Evolutionary conservation across 1,284 basidiomycete species (phyloP).

Genomic region (Microbotryomycetes sp.): DNA sequence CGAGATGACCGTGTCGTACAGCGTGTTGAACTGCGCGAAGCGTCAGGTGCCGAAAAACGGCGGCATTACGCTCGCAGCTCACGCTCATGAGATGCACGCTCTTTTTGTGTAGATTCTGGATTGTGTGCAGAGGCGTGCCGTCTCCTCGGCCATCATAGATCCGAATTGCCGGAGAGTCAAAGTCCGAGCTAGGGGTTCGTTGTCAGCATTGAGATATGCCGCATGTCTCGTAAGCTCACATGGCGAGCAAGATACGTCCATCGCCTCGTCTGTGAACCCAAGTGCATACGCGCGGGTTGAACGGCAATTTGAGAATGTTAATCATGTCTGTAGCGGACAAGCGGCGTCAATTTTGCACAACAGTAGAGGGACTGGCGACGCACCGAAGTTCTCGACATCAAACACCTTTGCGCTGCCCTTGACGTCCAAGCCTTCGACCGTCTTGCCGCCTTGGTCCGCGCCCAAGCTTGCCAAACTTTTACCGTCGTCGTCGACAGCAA

Average conservation of each 20-base stretch:
- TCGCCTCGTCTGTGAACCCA: slow-evolving; percentile 89
- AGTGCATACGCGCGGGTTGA: slow-evolving; percentile 73
- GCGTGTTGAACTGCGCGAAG: slow-evolving; percentile 67
- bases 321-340: slow-evolving; percentile 71
- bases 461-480: slow-evolving; percentile 71
- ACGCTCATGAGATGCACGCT: slow-evolving; percentile 81
- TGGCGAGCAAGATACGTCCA: slow-evolving; percentile 77
- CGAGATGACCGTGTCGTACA: slow-evolving; percentile 84
- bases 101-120: slow-evolving; percentile 70
- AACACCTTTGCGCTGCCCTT: slow-evolving; percentile 70
- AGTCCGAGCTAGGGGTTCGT: slow-evolving; percentile 61
- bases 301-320: slow-evolving; percentile 88
- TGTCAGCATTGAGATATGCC: no score
- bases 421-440: slow-evolving; percentile 64
- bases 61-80: slow-evolving; percentile 40
- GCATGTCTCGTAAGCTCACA: slow-evolving; percentile 63
- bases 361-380: slow-evolving; percentile 32
- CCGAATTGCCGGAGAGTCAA: slow-evolving; percentile 62
- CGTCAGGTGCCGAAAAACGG: slow-evolving; percentile 44
- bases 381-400: slow-evolving; percentile 94
- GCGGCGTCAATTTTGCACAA: not conserved
- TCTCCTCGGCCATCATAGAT: slow-evolving; percentile 89
- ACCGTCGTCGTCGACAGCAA: slow-evolving; percentile 86
- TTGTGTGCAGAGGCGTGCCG: slow-evolving; percentile 62
- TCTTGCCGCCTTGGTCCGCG: slow-evolving; percentile 36